A percentile compares a stretch with the other conserved stretches of the same genome.
Evolutionary conservation across 1,284 basidiomycete species (phyloP).

Genomic region (Ganoderma multipileum): DNA sequence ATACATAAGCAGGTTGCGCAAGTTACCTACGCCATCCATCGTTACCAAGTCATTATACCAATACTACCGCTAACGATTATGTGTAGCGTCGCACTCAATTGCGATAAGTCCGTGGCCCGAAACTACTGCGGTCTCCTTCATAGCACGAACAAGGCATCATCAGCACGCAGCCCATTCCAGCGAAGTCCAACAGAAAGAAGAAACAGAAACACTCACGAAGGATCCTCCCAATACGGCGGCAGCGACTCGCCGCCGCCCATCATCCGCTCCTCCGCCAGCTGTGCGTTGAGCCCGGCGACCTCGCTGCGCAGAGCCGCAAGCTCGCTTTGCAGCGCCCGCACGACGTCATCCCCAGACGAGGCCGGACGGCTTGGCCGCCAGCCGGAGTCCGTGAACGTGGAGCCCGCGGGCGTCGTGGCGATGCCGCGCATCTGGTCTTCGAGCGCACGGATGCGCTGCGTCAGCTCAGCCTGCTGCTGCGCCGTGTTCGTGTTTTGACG

Average conservation of each 20-base stretch:
- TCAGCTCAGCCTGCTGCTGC: background rate
- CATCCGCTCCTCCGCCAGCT: conserved; percentile 2
- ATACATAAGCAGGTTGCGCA: background rate
- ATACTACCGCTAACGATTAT: background rate
- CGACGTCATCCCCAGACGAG: background rate
- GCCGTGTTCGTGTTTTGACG: background rate
- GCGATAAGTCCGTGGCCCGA: background rate
- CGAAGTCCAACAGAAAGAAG: background rate
- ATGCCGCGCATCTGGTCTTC: conserved; percentile 11
- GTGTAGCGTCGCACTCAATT: background rate
- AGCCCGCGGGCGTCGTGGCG: background rate
- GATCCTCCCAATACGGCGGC: background rate
- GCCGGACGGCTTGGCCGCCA: background rate
- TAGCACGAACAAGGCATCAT: background rate
- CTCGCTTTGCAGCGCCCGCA: conserved; percentile 5
- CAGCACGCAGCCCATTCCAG: background rate
- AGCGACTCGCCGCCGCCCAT: background rate
- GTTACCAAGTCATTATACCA: background rate
- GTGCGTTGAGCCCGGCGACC: conserved; percentile 1
- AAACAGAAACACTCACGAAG: background rate
- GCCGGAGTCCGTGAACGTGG: background rate
- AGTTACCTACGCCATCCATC: background rate
- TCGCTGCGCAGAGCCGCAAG: conserved; percentile 7
- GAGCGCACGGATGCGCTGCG: conserved; percentile 9
- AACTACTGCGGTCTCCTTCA: background rate